Base-by-base conservation (phyloP, 2,329 filamentous ascomycete genomes). In the Plectosphaerella cucumerina region DNA sequence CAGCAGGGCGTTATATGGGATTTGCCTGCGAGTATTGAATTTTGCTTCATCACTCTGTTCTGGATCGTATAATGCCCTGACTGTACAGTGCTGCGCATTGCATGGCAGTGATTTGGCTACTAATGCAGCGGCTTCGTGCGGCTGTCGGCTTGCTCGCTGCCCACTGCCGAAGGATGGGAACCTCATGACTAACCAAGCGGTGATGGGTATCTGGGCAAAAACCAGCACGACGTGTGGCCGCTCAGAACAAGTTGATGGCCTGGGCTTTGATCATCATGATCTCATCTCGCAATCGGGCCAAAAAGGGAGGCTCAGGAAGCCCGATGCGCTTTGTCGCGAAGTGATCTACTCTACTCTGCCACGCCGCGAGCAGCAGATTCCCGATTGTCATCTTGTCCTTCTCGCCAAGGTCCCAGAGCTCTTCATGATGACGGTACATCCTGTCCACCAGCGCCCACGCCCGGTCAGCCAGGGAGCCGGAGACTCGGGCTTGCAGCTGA, bases 391-490 rank as follows among this genome's bases (percentile, higher is more conserved):
- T 51, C 18, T 42, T 51, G 10, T 65, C 60, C 56, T 74, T 78
- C 47, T 70, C 68, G 4, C 67, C 64, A 56, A 74, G 62, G 56
- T 82, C 76, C 46, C 70, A 71, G 5, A 83, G 65, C 58, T 81
- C 77, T 0, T 70, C 63, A 54, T 80, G 74, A 39, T 71, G 73
- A 1, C 59, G 55, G 60, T 80, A 82, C 4, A 74, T 68, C 4
- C 65, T 63, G 26, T 75, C 68, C 6, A 81, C 64, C 20, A 70
- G 64, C 5, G 56, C 59, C 80, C 80, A 84, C 2, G 73, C 80
- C 26, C 74, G 70, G 44, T 82, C 77, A 14, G 80, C 73, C 12
- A 83, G 64, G 6, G 61, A 63, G 3, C 80, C 80, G 2, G 67
- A 67, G 0, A 70, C 72, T 26, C 76, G 74, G 20, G 71, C 68